Conservation (phyloP, 139 green algal species). For the Tetratostichococcus sp. region DNA sequence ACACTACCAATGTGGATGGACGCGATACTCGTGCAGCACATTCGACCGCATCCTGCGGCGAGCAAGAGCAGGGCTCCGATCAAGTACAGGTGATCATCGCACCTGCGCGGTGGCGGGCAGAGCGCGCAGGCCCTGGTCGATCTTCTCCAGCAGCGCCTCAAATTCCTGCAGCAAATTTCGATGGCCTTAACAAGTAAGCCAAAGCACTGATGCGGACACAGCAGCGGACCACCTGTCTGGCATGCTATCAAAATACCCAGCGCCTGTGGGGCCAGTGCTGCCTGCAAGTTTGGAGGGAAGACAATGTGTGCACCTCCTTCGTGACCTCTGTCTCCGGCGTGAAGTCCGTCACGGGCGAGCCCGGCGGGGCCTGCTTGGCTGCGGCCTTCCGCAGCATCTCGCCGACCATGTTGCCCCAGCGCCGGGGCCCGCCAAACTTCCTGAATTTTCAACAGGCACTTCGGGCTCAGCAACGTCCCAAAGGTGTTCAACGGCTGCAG, state of each 20-base stretch:
- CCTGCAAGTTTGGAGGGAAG: no score
- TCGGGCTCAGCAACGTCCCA: no score
- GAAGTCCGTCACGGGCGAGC: slow-evolving; percentile 3
- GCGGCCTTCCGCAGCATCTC: slow-evolving; percentile 16
- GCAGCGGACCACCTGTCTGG: no score
- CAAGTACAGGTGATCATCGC: not conserved
- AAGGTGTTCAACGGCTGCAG: no score
- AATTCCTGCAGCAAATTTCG: slow-evolving; percentile 64
- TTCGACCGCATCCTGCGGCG: no score
- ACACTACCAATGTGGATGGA: no score
- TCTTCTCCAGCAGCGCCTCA: slow-evolving; percentile 58
- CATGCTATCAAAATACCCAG: no score
- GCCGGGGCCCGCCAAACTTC: slow-evolving; percentile 9
- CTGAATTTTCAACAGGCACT: no score
- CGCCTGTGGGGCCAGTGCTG: no score
- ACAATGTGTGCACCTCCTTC: slow-evolving; percentile 2
- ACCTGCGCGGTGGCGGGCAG: slow-evolving; percentile 80
- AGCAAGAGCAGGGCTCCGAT: no score
- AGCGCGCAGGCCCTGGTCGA: slow-evolving; percentile 64
- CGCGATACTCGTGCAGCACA: no score
- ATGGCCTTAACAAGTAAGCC: not conserved
- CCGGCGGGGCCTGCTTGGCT: not conserved
- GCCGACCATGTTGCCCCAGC: slow-evolving; percentile 40
- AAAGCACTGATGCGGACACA: not conserved
- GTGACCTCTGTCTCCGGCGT: slow-evolving; percentile 12